phyloP scores from a whole-genome alignment of 345 rosid species.

The Firmiana major region DNA sequence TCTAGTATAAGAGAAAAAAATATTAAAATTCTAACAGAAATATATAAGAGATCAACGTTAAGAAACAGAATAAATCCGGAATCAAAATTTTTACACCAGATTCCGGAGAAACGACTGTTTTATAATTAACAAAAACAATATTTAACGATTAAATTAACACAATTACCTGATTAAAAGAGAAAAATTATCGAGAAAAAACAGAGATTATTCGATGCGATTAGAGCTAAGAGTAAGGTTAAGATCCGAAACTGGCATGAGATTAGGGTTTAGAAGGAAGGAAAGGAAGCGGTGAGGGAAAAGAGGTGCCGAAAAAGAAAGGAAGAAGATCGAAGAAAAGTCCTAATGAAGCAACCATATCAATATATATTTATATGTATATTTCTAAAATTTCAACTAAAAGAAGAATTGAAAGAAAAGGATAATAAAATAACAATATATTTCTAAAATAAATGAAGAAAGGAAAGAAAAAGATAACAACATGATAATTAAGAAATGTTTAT shows the following conservation, averaged over 20 bases:
- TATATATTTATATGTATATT: no score
- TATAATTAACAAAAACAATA: neutral
- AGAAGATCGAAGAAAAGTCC: neutral
- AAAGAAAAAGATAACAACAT: no score
- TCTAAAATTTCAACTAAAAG: no score
- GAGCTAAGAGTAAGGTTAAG: neutral
- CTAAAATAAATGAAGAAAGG: no score
- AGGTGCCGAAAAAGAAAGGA: no score
- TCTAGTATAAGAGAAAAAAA: neutral
- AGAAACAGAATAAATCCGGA: neutral
- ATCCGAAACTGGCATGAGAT: neutral
- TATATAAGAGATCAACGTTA: neutral
- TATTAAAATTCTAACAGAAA: neutral
- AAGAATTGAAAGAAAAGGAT: no score
- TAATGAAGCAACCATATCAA: neutral
- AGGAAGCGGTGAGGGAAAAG: neutral
- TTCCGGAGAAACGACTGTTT: neutral
- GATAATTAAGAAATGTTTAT: no score
- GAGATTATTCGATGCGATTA: neutral
- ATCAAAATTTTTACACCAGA: neutral
- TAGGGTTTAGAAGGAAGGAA: neutral
- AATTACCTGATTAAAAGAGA: conserved; percentile 3
- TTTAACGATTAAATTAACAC: neutral
- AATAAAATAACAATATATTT: no score
- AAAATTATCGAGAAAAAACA: neutral